These are phyloP conservation scores for Aspergillus fumigatus DNA, from an alignment of 2,329 filamentous ascomycete species.

Conservation along the genomic window DNA sequence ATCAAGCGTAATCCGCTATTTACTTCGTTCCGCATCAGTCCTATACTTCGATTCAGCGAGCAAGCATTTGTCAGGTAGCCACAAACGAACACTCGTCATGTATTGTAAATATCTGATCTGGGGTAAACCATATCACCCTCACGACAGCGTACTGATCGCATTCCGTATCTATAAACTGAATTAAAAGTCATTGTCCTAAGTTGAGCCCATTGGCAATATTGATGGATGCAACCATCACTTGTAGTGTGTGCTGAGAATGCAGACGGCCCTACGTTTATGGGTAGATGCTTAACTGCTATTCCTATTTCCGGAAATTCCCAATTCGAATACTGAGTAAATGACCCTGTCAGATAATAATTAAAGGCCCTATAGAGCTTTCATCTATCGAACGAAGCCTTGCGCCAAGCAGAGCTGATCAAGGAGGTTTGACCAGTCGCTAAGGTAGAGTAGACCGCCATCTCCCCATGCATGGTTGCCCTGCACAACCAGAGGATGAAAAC, in stretches of 20 bases:
- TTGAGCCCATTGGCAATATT: background rate
- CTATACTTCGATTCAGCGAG: background rate
- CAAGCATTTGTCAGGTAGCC: background rate
- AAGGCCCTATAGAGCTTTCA: background rate
- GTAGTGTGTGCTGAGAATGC: background rate
- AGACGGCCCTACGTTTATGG: background rate
- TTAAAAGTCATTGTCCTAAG: background rate
- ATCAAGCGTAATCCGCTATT: constrained; percentile 6
- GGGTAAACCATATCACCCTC: background rate
- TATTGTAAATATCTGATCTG: background rate
- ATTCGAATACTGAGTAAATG: background rate
- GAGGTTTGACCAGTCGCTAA: background rate
- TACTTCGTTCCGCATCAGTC: background rate
- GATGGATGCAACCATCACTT: background rate
- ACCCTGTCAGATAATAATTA: background rate
- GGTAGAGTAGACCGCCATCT: background rate
- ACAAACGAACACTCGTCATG: background rate
- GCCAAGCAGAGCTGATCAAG: background rate
- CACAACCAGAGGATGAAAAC: constrained; percentile 12
- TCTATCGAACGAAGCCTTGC: background rate
- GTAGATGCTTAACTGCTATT: background rate
- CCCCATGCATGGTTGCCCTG: constrained; percentile 13
- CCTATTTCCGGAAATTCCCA: background rate
- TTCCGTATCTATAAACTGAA: background rate
- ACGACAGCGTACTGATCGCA: background rate